These are phyloP conservation scores for Barnettozyma pratensis DNA, from an alignment of 805 yeast genomes.

Conservation along the genomic window DNA sequence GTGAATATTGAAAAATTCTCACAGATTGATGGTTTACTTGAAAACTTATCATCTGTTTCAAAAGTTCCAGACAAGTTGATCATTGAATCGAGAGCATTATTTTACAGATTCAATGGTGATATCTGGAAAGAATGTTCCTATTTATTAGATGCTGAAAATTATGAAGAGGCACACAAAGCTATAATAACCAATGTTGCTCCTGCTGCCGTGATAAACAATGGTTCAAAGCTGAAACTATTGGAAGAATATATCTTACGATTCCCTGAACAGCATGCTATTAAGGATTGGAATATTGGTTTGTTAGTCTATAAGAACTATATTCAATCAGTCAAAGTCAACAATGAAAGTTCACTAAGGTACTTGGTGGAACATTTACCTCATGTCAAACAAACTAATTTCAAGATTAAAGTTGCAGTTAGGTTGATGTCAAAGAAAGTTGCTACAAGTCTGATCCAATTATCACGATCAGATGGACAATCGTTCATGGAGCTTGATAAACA, in stretches of 20 bases:
- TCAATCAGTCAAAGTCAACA: conserved; percentile 24
- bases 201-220: conserved; percentile 49
- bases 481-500: conserved; percentile 24
- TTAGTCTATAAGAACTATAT: conserved; percentile 52
- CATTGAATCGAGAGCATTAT: conserved; percentile 56
- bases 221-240: conserved; percentile 26
- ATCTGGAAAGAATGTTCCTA: conserved; percentile 56
- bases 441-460: conserved; percentile 10
- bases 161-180: conserved; percentile 58
- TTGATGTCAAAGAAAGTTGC: conserved; percentile 47
- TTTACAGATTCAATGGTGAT: conserved; percentile 44
- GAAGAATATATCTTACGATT: conserved; percentile 34
- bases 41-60: conserved; percentile 34
- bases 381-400: conserved; percentile 31
- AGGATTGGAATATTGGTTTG: conserved; percentile 54
- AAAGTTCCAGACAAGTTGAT: conserved; percentile 45
- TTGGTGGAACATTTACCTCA: conserved; percentile 43
- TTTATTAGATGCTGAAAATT: conserved; percentile 54
- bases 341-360: conserved; percentile 29
- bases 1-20: conserved; percentile 22
- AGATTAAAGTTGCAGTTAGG: conserved; percentile 44
- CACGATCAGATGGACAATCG: conserved; percentile 11
- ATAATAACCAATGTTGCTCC: conserved; percentile 68
- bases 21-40: conserved; percentile 21
- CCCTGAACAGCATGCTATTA: conserved; percentile 38